Conservation (phyloP, 257 asterid genomes). For the Nicotiana benthamiana region DNA sequence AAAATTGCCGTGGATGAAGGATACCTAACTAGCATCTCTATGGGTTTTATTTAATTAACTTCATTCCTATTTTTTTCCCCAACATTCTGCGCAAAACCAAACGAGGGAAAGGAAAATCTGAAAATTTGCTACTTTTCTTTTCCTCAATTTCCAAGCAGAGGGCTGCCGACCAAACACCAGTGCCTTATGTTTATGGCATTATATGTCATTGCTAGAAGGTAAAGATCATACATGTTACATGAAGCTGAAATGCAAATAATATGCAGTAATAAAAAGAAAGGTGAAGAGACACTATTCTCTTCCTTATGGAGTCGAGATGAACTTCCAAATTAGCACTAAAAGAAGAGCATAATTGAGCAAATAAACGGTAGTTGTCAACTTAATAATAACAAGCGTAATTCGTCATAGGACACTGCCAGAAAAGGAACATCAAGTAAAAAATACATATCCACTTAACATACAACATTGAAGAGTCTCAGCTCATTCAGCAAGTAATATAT, state of each 20-base stretch:
- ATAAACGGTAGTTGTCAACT: neutral
- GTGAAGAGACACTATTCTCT: neutral
- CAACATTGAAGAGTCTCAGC: neutral
- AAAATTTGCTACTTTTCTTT: neutral
- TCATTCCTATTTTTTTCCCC: no score
- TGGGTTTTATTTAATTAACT: neutral
- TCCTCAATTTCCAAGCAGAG: neutral
- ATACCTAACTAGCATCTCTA: no score
- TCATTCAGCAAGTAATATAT: slow-evolving; percentile 6
- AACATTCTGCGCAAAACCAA: neutral
- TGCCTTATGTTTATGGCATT: neutral
- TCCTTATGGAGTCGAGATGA: neutral
- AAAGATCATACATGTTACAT: neutral
- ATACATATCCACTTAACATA: neutral
- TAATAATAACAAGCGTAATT: slow-evolving; percentile 1
- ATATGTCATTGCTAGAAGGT: neutral
- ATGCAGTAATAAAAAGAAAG: neutral
- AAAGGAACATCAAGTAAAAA: slow-evolving; percentile 1
- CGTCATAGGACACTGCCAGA: neutral
- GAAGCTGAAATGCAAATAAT: neutral
- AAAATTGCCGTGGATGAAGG: no score
- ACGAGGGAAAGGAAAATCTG: neutral
- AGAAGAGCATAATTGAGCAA: neutral
- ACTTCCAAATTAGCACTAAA: neutral
- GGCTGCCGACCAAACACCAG: neutral